A percentile compares a stretch with the other conserved stretches of the same genome.
phyloP scores from a whole-genome alignment of 768 basidiomycete species.

The Dendrothele bispora region DNA sequence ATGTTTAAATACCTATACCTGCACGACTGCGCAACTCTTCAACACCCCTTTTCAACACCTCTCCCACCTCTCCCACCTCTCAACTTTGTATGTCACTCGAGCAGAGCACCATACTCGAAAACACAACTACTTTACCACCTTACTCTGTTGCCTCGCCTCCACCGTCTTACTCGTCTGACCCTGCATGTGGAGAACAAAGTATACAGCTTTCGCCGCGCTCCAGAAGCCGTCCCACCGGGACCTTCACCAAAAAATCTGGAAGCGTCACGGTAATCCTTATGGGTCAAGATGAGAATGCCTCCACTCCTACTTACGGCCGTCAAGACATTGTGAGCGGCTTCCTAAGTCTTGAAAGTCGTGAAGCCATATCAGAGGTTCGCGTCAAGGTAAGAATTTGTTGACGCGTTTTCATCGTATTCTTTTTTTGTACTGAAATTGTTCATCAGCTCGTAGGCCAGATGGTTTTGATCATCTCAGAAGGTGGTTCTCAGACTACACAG shows the following conservation, averaged over 20 bases:
- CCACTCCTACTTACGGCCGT: slow-evolving; percentile 46
- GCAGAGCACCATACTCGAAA: not conserved
- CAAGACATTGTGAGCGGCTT: slow-evolving; percentile 39
- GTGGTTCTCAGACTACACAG: slow-evolving; percentile 32
- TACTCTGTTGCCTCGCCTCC: slow-evolving; percentile 56
- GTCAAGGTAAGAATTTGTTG: slow-evolving; percentile 38
- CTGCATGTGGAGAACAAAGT: slow-evolving; percentile 48
- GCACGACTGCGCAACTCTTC: no score
- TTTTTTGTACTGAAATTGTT: not conserved
- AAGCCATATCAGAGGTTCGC: slow-evolving; percentile 39
- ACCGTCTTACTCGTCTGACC: slow-evolving; percentile 59
- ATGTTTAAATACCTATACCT: no score
- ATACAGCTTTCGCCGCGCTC: slow-evolving; percentile 49
- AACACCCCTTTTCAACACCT: no score
- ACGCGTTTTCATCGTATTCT: not conserved
- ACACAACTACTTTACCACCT: slow-evolving; percentile 36
- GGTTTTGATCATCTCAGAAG: slow-evolving; percentile 36
- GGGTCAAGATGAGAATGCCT: slow-evolving; percentile 42
- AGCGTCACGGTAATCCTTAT: slow-evolving; percentile 41
- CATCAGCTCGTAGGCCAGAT: slow-evolving; percentile 43
- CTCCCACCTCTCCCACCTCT: no score
- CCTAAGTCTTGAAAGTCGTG: slow-evolving; percentile 38
- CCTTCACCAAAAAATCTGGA: slow-evolving; percentile 39
- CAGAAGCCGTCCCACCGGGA: slow-evolving; percentile 32
- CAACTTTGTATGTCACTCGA: no score